These are phyloP conservation scores for Paspalum vaginatum DNA, from an alignment of 176 grass and related monocot species.

Conservation along the genomic window DNA sequence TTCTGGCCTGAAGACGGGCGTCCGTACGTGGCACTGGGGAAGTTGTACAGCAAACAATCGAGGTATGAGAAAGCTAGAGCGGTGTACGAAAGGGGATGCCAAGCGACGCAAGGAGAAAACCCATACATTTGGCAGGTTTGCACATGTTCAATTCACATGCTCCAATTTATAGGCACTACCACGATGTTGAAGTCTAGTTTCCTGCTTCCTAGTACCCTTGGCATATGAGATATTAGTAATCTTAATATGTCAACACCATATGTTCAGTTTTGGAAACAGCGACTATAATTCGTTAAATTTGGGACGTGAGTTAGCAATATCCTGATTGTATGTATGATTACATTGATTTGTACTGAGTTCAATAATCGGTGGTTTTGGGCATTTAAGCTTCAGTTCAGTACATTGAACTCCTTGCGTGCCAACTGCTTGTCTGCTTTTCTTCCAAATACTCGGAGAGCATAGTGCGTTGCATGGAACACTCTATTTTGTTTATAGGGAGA, in stretches of 20 bases:
- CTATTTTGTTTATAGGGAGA: neutral
- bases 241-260: neutral
- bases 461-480: neutral
- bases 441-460: neutral
- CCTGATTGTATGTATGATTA: neutral
- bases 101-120: slow-evolving; percentile 94
- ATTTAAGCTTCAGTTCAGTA: too few relatives aligned
- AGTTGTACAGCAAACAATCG: slow-evolving; percentile 81
- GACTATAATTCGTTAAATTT: neutral
- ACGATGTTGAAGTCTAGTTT: too few relatives aligned
- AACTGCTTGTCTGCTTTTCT: slow-evolving; percentile 19
- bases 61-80: slow-evolving; percentile 82
- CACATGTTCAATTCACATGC: neutral
- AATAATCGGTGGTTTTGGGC: neutral
- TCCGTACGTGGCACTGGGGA: slow-evolving; percentile 83
- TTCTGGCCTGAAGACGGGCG: slow-evolving; percentile 99
- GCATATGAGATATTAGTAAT: neutral
- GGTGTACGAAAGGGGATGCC: slow-evolving; percentile 93
- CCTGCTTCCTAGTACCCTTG: neutral
- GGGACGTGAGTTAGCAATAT: neutral
- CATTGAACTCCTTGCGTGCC: neutral
- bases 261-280: neutral
- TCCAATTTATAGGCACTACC: neutral
- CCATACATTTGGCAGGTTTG: slow-evolving; percentile 98
- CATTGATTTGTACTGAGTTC: neutral